A percentile compares a stretch with the other conserved stretches of the same genome.
These are phyloP conservation scores for Papiliotrema flavescens DNA, from an alignment of 1,284 basidiomycete species.

Conservation along the genomic window DNA sequence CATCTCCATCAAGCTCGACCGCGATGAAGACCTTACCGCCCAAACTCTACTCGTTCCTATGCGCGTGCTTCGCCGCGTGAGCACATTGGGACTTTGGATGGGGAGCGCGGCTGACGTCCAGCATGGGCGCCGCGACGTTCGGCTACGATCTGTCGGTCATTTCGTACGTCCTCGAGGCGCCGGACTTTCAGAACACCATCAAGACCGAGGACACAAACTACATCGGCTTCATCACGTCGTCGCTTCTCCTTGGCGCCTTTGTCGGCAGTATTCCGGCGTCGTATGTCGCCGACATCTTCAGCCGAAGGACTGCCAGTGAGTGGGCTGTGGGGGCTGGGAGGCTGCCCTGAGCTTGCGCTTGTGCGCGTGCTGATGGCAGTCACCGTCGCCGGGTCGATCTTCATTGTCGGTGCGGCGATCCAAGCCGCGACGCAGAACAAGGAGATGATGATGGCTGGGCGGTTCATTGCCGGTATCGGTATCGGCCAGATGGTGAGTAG, in stretches of 20 bases:
- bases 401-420: constrained; percentile 56
- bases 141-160: constrained; percentile 53
- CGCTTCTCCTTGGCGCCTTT: constrained; percentile 43
- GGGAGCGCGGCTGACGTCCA: constrained; percentile 1
- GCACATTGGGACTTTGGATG: constrained; percentile 10
- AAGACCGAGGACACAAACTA: constrained; percentile 44
- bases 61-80: constrained; percentile 58
- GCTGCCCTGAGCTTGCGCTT: background rate
- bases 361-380: constrained; percentile 17
- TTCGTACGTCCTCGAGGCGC: constrained; percentile 49
- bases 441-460: constrained; percentile 61
- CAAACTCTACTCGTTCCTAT: constrained; percentile 59
- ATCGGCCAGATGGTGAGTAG: constrained; percentile 54
- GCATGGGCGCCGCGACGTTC: constrained; percentile 38
- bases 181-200: constrained; percentile 41
- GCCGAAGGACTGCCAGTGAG: constrained; percentile 42
- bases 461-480: constrained; percentile 57
- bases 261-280: constrained; percentile 45
- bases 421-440: constrained; percentile 52
- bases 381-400: constrained; percentile 47
- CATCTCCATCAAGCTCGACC: too few relatives aligned
- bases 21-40: constrained; percentile 22
- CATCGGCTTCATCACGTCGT: constrained; percentile 51
- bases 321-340: too few relatives aligned
- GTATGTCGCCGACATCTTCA: constrained; percentile 42